Percentiles rank a stretch among this genome's conserved stretches.
Evolutionary conservation across 1,284 basidiomycete species (phyloP).

Genomic region (Hypsizygus ulmarius): DNA sequence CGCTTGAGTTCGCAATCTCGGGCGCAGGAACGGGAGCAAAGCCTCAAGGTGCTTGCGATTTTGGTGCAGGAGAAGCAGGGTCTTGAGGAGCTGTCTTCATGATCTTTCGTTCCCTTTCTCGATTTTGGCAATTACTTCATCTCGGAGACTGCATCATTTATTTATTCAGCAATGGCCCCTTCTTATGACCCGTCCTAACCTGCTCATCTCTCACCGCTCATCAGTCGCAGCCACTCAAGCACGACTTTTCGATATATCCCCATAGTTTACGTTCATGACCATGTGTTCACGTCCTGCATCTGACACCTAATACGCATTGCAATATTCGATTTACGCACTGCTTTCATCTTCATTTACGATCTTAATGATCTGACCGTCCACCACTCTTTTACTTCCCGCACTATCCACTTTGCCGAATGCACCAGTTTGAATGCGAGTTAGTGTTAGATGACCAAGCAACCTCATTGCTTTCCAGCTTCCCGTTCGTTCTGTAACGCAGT

Average conservation of each 20-base stretch:
- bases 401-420: not conserved
- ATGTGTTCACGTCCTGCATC: slow-evolving; percentile 14
- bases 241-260: slow-evolving; percentile 15
- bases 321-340: slow-evolving; percentile 10
- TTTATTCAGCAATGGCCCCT: slow-evolving; percentile 19
- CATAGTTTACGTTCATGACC: slow-evolving; percentile 12
- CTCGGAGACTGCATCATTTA: not conserved
- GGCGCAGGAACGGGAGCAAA: slow-evolving; percentile 37
- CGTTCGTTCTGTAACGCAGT: slow-evolving; percentile 13
- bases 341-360: slow-evolving; percentile 18
- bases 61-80: slow-evolving; percentile 48
- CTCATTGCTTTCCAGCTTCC: slow-evolving; percentile 6
- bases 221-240: not conserved
- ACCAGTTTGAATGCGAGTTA: slow-evolving; percentile 6
- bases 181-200: slow-evolving; percentile 12
- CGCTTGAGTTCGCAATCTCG: slow-evolving; percentile 39
- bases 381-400: slow-evolving; percentile 17
- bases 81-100: slow-evolving; percentile 37
- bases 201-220: not conserved
- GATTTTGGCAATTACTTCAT: slow-evolving; percentile 8
- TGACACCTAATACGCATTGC: slow-evolving; percentile 17
- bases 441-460: slow-evolving; percentile 7
- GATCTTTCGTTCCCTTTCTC: slow-evolving; percentile 16
- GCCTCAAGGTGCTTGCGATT: slow-evolving; percentile 39
- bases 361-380: slow-evolving; percentile 26